Base-by-base conservation (phyloP, 108 stramenopile genomes). In the Fragilariopsis cylindrus region DNA sequence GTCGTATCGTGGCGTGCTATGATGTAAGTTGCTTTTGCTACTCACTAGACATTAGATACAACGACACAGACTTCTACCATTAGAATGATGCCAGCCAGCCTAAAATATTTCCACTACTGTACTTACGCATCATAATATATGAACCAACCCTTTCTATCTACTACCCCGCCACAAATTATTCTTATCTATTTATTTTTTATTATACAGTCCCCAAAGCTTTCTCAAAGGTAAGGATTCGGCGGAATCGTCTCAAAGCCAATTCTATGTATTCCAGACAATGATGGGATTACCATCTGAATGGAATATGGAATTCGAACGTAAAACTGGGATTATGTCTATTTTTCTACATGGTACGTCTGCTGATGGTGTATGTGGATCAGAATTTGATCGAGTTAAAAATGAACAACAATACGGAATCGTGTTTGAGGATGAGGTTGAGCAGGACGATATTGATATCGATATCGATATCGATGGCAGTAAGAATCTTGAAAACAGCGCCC, bases 181-280 rank as follows among this genome's bases (percentile, higher is more conserved):
- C 7, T 44, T 62, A 43, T 0, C 43, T 62, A 45, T 15, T 40
- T 15, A 11, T 6, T 45, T 11, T 1, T 44, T 43, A 16, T 12
- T 9, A 7, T 11, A 44, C 43, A 63, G 62, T 19, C 78, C 78
- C 1, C 63, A 73, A 49, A 18, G 39, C 21, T 60, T 60, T 9
- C 57, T 62, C 21, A 60, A 8, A n/a, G 57, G 66, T 6, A 45
- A 50, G 18, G 65, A 47, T n/a, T 62, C 57, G 6, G 60, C 58
- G 13, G 16, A 8, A 15, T 69, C 62, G 4, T 66, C 12, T 1
- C 72, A 52, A 58, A 45, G 12, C n/a, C 30, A 66, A 16, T 60
- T 9, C 7, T 79, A 69, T 49, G 19, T 57, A 3, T 79, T 62
- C 56, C 78, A 73, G 42, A 79, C 72, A 13, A 50, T 69, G 60